phyloP scores from a whole-genome alignment of 345 rosid species.

The Lenwebbia sp. region DNA sequence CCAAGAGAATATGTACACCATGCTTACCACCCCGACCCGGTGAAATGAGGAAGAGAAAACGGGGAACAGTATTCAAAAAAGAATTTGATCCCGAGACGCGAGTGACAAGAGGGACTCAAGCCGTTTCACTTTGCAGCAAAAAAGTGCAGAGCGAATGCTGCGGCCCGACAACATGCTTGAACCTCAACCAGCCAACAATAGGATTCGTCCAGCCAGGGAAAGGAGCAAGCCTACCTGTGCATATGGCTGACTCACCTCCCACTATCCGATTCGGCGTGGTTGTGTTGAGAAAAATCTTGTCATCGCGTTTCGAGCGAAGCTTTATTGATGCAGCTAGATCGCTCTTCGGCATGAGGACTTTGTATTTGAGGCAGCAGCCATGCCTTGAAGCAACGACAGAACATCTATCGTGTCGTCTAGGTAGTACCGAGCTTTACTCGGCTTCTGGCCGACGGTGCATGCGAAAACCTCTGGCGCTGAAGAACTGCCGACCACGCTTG shows the following conservation, averaged over 20 bases:
- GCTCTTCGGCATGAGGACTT: conserved; percentile 7
- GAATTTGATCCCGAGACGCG: not conserved
- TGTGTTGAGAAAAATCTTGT: not conserved
- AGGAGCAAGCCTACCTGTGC: not conserved
- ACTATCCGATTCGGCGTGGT: not conserved
- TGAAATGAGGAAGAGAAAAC: not conserved
- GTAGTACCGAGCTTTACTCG: conserved; percentile 55
- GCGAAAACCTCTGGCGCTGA: conserved; percentile 35
- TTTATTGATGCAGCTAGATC: not conserved
- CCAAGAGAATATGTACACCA: not conserved
- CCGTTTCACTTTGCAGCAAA: not conserved
- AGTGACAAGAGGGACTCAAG: not conserved
- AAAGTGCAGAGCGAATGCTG: not conserved
- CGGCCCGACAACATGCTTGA: not conserved
- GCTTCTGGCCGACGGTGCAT: conserved; percentile 56
- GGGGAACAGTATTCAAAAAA: not conserved
- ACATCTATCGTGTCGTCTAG: conserved; percentile 37
- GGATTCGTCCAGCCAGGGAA: not conserved
- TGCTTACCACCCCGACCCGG: not conserved
- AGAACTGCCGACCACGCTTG: conserved; percentile 10
- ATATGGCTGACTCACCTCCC: not conserved
- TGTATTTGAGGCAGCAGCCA: conserved; percentile 13
- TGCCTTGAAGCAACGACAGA: conserved; percentile 23
- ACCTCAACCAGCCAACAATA: not conserved
- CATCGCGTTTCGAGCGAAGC: not conserved